Percentiles rank a stretch among this genome's conserved stretches.
These are phyloP conservation scores for Dissophora globulifera DNA, from an alignment of 192 early-diverging fungal genomes.

Conservation along the genomic window DNA sequence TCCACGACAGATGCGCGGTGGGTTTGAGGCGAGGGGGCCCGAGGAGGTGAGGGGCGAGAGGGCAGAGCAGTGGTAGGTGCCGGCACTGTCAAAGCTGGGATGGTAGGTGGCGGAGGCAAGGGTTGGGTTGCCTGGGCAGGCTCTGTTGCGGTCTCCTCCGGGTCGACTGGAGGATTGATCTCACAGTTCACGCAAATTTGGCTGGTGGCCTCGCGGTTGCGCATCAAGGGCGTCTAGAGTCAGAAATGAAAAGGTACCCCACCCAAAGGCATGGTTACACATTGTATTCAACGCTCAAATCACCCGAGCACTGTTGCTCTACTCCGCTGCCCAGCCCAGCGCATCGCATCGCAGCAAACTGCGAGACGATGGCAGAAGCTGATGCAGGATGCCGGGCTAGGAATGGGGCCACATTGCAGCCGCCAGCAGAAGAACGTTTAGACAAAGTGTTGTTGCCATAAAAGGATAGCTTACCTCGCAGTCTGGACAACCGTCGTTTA, in stretches of 20 bases:
- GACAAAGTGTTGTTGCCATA: not conserved
- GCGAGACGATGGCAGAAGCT: too few relatives aligned
- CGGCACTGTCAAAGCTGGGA: conserved; percentile 1
- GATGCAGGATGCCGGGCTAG: too few relatives aligned
- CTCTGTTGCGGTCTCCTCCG: conserved; percentile 7
- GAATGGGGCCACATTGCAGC: not conserved
- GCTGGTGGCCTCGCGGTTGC: conserved; percentile 37
- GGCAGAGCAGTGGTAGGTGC: conserved; percentile 7
- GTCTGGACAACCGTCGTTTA: conserved; percentile 36
- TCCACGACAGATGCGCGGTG: conserved; percentile 26
- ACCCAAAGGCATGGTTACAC: not conserved
- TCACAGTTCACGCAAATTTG: conserved; percentile 43
- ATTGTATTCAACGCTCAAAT: not conserved
- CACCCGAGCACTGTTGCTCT: too few relatives aligned
- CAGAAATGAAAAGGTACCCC: not conserved
- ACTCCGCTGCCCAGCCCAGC: too few relatives aligned
- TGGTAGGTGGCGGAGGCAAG: too few relatives aligned
- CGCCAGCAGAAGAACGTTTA: not conserved
- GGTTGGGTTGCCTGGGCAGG: too few relatives aligned
- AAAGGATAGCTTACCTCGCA: conserved; percentile 23
- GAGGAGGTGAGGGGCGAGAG: conserved; percentile 3
- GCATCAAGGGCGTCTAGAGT: conserved; percentile 27
- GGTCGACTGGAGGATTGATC: conserved; percentile 39
- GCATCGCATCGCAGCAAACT: too few relatives aligned
- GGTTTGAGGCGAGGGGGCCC: not conserved